Evolutionary conservation across 2,329 filamentous ascomycete genomes (phyloP).

Genomic region (Pseudonectria buxi): DNA sequence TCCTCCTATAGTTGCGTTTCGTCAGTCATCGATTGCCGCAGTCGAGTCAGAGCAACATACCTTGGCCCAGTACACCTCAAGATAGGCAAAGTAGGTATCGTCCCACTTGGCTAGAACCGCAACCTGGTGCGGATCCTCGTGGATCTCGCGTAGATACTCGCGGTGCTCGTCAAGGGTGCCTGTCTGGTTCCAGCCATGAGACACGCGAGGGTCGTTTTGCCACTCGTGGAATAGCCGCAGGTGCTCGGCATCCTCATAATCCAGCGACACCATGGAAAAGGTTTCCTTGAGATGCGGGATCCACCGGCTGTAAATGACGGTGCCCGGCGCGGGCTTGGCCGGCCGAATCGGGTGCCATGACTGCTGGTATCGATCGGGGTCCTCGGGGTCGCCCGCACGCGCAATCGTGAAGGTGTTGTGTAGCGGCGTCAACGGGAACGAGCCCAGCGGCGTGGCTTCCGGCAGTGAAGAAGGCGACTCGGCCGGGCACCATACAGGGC

Average conservation of each 20-base stretch:
- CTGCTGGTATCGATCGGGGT: constrained; percentile 39
- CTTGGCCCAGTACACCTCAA: constrained; percentile 73
- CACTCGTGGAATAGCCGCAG: constrained; percentile 67
- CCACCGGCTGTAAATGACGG: constrained; percentile 70
- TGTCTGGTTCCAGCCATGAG: constrained; percentile 73
- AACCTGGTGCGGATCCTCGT: constrained; percentile 66
- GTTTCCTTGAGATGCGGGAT: constrained; percentile 69
- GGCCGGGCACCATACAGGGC: constrained; percentile 53
- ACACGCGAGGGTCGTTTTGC: constrained; percentile 80
- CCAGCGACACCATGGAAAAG: constrained; percentile 70
- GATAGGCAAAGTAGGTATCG: constrained; percentile 66
- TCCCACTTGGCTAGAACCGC: constrained; percentile 66
- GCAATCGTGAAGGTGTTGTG: constrained; percentile 37
- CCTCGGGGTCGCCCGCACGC: constrained; percentile 34
- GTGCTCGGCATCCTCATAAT: constrained; percentile 58
- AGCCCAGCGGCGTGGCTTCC: constrained; percentile 31
- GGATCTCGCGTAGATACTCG: constrained; percentile 60
- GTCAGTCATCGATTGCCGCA: neutral
- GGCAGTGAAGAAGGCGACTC: constrained; percentile 32
- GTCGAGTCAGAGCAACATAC: constrained; percentile 21
- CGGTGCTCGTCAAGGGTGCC: constrained; percentile 69
- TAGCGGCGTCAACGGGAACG: constrained; percentile 43
- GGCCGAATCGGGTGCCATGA: constrained; percentile 65
- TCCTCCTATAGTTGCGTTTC: constrained; percentile 37
- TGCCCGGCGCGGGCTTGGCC: constrained; percentile 63